Evolutionary conservation across 2,329 filamentous ascomycete genomes (phyloP).

Genomic region (Aspergillus thermomutatus): DNA sequence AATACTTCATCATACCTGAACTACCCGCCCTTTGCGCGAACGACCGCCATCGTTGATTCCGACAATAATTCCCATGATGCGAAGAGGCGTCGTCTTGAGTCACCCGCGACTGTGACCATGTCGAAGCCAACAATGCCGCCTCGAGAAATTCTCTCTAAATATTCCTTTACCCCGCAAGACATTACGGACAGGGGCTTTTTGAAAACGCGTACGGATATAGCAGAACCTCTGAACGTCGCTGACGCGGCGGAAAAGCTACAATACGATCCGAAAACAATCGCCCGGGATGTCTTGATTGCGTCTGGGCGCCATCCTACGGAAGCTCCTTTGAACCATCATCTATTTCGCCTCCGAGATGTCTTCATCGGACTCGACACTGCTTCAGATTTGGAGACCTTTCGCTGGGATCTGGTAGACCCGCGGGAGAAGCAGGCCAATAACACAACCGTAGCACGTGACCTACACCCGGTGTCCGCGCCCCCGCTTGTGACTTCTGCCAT

Average conservation of each 20-base stretch:
- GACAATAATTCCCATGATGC: neutral
- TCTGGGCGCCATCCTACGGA: slow-evolving; percentile 60
- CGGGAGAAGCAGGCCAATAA: neutral
- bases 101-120: neutral
- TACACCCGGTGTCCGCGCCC: neutral
- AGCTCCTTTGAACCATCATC: slow-evolving; percentile 57
- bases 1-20: neutral
- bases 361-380: slow-evolving; percentile 43
- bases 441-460: slow-evolving; percentile 11
- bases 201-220: slow-evolving; percentile 34
- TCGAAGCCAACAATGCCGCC: neutral
- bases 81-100: slow-evolving; percentile 14
- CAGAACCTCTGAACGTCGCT: slow-evolving; percentile 41
- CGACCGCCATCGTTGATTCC: neutral
- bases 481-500: neutral
- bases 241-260: slow-evolving; percentile 44
- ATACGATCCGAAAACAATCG: slow-evolving; percentile 62
- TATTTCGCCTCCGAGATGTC: slow-evolving; percentile 46
- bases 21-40: neutral
- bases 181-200: slow-evolving; percentile 18
- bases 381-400: slow-evolving; percentile 56
- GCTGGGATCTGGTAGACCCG: slow-evolving; percentile 59
- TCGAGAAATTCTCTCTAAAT: slow-evolving; percentile 5
- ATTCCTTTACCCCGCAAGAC: slow-evolving; percentile 8
- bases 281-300: slow-evolving; percentile 60